Evolutionary conservation across 2,329 filamentous ascomycete species (phyloP).

Genomic region (Penicillium sp.): DNA sequence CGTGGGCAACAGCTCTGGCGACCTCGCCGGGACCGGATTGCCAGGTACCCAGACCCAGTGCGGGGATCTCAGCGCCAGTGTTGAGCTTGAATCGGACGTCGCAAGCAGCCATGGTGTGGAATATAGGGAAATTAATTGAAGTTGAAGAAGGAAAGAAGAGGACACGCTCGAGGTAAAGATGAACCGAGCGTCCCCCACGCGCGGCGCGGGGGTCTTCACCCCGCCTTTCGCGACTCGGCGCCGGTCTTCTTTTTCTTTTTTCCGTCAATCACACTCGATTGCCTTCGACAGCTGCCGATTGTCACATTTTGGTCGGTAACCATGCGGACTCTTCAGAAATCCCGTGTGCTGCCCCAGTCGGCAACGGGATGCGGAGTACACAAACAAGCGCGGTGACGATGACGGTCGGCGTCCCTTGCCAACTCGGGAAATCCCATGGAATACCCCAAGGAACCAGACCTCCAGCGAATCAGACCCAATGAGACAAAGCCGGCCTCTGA

Average conservation of each 20-base stretch:
- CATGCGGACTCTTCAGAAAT: too few species aligned
- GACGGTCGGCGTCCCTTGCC: too few species aligned
- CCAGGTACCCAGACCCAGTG: slow-evolving; percentile 66
- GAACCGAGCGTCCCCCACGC: slow-evolving; percentile 8
- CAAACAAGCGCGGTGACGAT: too few species aligned
- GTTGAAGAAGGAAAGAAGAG: background rate
- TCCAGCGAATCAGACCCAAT: too few species aligned
- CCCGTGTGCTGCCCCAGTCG: too few species aligned
- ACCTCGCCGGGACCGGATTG: slow-evolving; percentile 61
- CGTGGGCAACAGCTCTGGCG: slow-evolving; percentile 56
- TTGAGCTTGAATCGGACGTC: slow-evolving; percentile 61
- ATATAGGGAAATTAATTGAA: background rate
- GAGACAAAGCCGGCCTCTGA: too few species aligned
- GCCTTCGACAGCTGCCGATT: too few species aligned
- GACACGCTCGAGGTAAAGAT: slow-evolving; percentile 6
- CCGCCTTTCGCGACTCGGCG: slow-evolving; percentile 4
- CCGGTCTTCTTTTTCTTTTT: slow-evolving; percentile 3
- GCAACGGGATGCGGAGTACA: too few species aligned
- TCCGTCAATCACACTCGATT: slow-evolving; percentile 21
- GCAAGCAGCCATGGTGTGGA: slow-evolving; percentile 50
- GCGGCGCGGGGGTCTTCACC: slow-evolving; percentile 2
- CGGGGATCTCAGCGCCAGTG: slow-evolving; percentile 62
- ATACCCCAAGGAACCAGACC: too few species aligned
- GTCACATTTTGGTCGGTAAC: too few species aligned
- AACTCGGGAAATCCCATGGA: too few species aligned